Evolutionary conservation across 2,329 filamentous ascomycete species (phyloP).

Genomic region (Myriosclerotinia scirpicola): DNA sequence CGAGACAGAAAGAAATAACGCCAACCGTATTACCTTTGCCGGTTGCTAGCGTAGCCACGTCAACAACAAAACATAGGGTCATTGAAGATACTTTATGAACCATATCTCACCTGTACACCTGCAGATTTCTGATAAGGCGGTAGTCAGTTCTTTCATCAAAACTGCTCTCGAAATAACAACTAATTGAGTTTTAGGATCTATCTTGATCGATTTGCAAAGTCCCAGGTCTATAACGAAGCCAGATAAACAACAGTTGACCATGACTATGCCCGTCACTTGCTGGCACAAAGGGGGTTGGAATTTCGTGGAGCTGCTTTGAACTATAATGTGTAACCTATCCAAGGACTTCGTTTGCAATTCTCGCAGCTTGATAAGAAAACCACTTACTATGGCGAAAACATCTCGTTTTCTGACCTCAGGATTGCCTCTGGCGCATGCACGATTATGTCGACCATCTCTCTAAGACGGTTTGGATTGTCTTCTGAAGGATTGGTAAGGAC

Average conservation of each 20-base stretch:
- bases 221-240: slow-evolving; percentile 37
- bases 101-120: slow-evolving; percentile 8
- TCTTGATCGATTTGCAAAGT: slow-evolving; percentile 24
- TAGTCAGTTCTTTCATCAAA: not conserved
- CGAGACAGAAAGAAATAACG: slow-evolving; percentile 6
- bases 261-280: slow-evolving; percentile 36
- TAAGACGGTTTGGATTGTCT: not conserved
- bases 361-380: not conserved
- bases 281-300: slow-evolving; percentile 31
- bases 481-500: not conserved
- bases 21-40: not conserved
- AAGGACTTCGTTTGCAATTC: not conserved
- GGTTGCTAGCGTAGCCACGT: not conserved
- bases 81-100: no score
- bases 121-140: not conserved
- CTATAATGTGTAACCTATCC: not conserved
- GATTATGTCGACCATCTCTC: not conserved
- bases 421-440: not conserved
- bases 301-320: not conserved
- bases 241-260: slow-evolving; percentile 34
- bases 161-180: not conserved
- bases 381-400: not conserved
- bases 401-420: not conserved
- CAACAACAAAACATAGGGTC: not conserved
- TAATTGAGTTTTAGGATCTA: slow-evolving; percentile 5